Base-by-base conservation (phyloP, 495 filamentous ascomycete species). In the Penicillium cataractarum region DNA sequence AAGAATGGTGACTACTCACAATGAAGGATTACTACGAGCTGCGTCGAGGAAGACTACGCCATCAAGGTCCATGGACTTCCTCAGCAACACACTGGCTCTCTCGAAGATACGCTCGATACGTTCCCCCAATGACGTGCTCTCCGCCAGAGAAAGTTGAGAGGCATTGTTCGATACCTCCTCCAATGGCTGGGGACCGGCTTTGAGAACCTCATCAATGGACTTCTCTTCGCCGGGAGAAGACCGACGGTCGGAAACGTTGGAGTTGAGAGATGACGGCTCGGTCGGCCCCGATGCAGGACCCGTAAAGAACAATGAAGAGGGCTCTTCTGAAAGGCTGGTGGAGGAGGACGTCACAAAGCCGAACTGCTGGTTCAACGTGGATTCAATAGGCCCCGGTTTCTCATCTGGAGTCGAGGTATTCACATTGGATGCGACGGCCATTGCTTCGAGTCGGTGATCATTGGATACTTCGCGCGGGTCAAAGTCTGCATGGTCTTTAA, bases 11-110 rank as follows among this genome's bases (percentile, higher is more conserved):
- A 24, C 24, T 8, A 66, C 71, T 67, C 6, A 70, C 68, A 70
- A 66, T 19, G 67, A 67, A 33, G 69, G 58, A 37, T 73, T 74
- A 10, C 53, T 68, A 5, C 57, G 71, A 24, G 63, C 60, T 15
- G 76, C 75, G 62, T 81, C 78, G 4, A 79, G 62, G 42, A 80
- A 80, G 3, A 70, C 32, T 1, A 80, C 79, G 7, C 79, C 79
- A 50, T 79, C 78, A n/a, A 80, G 63, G 51, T 76, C 73, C 64
- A 80, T 76, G 0, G 79, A 77, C 1, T 75, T 70, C 17, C 70
- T 66, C 12, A 81, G 70, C 21, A 80, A 59, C 15, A 64, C 62
- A 49, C 77, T 75, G 10, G 79, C 79, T 26, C 75, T 71, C 8
- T 72, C 50, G 29, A 79, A 80, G 6, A 78, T 80, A 9, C 60